These are phyloP conservation scores for Linum trigynum DNA, from an alignment of 345 rosid genomes.

Conservation along the genomic window DNA sequence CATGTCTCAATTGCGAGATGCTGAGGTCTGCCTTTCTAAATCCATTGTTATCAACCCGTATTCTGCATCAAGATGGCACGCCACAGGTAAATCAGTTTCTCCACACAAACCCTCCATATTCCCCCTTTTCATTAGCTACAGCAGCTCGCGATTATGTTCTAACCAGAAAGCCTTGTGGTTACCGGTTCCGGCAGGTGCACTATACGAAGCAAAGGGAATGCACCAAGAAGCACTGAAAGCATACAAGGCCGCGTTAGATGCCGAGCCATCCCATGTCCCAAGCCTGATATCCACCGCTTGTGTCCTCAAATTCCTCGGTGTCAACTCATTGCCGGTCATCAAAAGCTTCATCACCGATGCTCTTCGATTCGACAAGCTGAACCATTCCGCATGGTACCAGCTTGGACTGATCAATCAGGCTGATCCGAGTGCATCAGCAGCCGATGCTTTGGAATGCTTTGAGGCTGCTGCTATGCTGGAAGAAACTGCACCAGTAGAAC, in stretches of 20 bases:
- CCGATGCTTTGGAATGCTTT: conserved; percentile 52
- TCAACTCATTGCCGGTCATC: conserved; percentile 24
- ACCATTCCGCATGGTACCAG: conserved; percentile 49
- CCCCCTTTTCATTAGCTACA: background rate
- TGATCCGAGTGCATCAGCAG: conserved; percentile 22
- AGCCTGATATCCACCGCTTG: conserved; percentile 46
- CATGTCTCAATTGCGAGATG: conserved; percentile 6
- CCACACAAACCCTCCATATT: background rate
- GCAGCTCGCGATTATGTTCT: background rate
- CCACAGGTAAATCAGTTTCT: background rate
- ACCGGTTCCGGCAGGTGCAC: conserved; percentile 27
- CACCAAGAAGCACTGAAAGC: conserved; percentile 40
- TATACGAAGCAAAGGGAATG: conserved; percentile 37
- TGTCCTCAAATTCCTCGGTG: conserved; percentile 34
- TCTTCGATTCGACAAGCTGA: conserved; percentile 40
- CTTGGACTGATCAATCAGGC: conserved; percentile 47
- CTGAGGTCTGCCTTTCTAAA: conserved; percentile 10
- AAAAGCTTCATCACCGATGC: conserved; percentile 51
- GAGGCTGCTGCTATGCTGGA: conserved; percentile 49
- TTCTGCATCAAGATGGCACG: conserved; percentile 7
- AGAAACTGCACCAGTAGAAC: conserved; percentile 50
- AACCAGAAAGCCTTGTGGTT: conserved; percentile 1
- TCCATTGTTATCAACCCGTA: background rate
- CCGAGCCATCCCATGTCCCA: conserved; percentile 47
- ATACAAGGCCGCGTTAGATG: conserved; percentile 39